Conservation (phyloP, 805 yeast genomes). For the Candida tibetensis region DNA sequence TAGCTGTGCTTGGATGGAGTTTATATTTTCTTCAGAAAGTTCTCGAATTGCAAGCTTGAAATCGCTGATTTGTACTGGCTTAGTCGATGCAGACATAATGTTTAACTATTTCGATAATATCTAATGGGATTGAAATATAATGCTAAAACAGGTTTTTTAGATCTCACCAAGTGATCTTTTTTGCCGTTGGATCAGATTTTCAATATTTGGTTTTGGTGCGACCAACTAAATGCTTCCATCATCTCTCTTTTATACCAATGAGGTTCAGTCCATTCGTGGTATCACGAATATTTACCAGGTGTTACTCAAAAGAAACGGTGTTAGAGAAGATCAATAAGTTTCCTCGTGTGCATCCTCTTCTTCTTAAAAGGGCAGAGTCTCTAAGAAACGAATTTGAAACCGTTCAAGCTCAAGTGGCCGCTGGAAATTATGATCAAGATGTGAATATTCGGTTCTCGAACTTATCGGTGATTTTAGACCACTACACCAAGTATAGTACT, state of each 20-base stretch:
- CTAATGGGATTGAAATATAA: too few species aligned
- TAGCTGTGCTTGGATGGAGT: constrained; percentile 12
- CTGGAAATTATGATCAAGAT: constrained; percentile 35
- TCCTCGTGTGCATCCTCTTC: constrained; percentile 38
- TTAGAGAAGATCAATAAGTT: constrained; percentile 8
- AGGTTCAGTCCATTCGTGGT: not conserved
- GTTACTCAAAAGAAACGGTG: not conserved
- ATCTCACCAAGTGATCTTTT: too few species aligned
- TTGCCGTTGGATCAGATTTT: too few species aligned
- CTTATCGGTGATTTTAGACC: constrained; percentile 30
- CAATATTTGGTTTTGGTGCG: too few species aligned
- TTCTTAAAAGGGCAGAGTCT: constrained; percentile 33
- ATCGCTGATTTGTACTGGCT: constrained; percentile 24
- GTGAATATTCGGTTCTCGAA: constrained; percentile 31
- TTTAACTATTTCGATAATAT: too few species aligned
- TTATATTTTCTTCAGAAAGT: constrained; percentile 42
- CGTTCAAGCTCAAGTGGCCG: constrained; percentile 26
- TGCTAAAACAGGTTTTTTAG: too few species aligned
- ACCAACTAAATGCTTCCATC: too few species aligned
- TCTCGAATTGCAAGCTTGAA: constrained; percentile 53
- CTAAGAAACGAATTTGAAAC: constrained; percentile 27
- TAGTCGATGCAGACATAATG: constrained; percentile 6
- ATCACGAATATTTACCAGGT: not conserved
- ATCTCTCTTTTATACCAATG: not conserved
- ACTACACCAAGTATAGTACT: constrained; percentile 25